Percentiles rank a stretch among this genome's conserved stretches.
phyloP scores from a whole-genome alignment of 495 filamentous ascomycete species.

The Penicillium desertorum region DNA sequence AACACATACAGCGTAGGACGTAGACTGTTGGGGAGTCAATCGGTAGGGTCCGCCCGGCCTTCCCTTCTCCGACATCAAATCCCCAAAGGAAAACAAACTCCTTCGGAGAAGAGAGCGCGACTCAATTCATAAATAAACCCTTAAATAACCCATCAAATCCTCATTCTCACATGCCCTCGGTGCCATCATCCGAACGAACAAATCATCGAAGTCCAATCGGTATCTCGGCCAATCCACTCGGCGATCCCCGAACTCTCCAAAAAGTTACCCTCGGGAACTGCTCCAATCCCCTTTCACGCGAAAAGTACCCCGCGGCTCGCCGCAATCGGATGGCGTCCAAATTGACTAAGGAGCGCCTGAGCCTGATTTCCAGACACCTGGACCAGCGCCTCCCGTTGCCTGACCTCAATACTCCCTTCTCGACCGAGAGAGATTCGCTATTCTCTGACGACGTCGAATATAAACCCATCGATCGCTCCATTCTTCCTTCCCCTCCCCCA shows the following conservation, averaged over 20 bases:
- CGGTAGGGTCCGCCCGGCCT: slow-evolving; percentile 23
- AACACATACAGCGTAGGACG: slow-evolving; percentile 14
- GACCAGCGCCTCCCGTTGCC: slow-evolving; percentile 58
- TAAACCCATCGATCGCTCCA: slow-evolving; percentile 47
- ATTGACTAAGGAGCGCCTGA: slow-evolving; percentile 64
- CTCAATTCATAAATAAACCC: slow-evolving; percentile 3
- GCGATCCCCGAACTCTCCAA: slow-evolving; percentile 36
- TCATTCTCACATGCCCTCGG: background rate
- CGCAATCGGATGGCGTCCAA: slow-evolving; percentile 55
- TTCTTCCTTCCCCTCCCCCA: slow-evolving; percentile 28
- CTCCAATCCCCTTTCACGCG: slow-evolving; percentile 18
- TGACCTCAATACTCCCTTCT: slow-evolving; percentile 67
- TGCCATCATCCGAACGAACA: slow-evolving; percentile 3
- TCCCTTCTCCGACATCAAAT: slow-evolving; percentile 8
- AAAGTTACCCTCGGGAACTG: slow-evolving; percentile 31
- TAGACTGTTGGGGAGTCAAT: slow-evolving; percentile 1
- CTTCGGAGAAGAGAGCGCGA: background rate
- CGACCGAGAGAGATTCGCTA: slow-evolving; percentile 57
- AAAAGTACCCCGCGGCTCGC: slow-evolving; percentile 40
- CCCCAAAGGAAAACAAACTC: background rate
- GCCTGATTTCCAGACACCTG: slow-evolving; percentile 81
- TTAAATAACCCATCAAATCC: background rate
- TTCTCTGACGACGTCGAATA: slow-evolving; percentile 59
- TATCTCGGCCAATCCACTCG: slow-evolving; percentile 9
- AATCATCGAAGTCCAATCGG: slow-evolving; percentile 9